Evolutionary conservation across 805 yeast species (phyloP).

Genomic region (Yarrowia yakushimensis): DNA sequence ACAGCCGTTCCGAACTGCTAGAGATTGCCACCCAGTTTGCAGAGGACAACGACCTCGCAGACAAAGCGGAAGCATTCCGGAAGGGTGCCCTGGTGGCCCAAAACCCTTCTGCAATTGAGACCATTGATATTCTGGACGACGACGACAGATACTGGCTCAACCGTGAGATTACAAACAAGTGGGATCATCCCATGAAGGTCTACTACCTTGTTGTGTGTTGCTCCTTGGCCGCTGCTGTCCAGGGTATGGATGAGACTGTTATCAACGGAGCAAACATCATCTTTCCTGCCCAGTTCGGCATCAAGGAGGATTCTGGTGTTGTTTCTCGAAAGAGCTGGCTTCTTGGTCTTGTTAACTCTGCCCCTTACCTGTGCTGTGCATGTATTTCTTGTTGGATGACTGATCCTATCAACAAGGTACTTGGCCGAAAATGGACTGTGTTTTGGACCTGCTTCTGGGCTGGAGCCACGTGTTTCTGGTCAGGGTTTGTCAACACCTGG

Average conservation of each 20-base stretch:
- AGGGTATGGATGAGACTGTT: constrained; percentile 74
- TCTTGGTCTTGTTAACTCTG: constrained; percentile 59
- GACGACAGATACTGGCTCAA: constrained; percentile 39
- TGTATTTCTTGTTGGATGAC: constrained; percentile 55
- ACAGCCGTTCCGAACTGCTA: background rate
- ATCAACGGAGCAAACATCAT: constrained; percentile 63
- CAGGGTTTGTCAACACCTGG: constrained; percentile 59
- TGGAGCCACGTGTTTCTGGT: constrained; percentile 60
- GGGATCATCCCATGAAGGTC: constrained; percentile 44
- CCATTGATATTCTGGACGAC: constrained; percentile 40
- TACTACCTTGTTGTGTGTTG: constrained; percentile 54
- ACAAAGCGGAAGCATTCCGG: constrained; percentile 29
- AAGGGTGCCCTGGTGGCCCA: constrained; percentile 60
- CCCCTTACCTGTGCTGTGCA: constrained; percentile 62
- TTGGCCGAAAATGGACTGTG: constrained; percentile 61
- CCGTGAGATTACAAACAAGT: constrained; percentile 48
- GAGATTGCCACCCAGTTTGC: constrained; percentile 15
- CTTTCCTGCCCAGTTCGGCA: constrained; percentile 31
- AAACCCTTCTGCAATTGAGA: constrained; percentile 36
- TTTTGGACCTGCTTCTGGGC: constrained; percentile 57
- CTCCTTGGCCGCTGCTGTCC: constrained; percentile 65
- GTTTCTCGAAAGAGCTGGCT: constrained; percentile 37
- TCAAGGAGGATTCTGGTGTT: constrained; percentile 31
- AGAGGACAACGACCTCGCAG: background rate
- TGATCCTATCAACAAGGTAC: constrained; percentile 47